Evolutionary conservation across 306 rosid species (phyloP), one percentile per base, ranked within the genome.

Genomic region (Cicer yamashitae): DNA sequence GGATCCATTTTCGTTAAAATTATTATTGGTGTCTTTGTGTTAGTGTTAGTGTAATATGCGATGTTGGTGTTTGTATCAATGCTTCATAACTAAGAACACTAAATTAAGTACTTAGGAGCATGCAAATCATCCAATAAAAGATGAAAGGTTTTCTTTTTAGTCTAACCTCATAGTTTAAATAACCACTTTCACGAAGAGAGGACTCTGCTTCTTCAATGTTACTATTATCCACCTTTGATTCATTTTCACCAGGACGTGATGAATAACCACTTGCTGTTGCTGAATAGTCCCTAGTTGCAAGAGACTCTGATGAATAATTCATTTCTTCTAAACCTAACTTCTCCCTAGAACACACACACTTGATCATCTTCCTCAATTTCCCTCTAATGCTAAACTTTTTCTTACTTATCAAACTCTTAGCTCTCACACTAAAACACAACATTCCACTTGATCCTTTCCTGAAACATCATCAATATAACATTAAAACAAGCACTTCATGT

Each of bases 201-300:
- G 90, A 87, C 54, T 91, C 98, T 7, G 97, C 98, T 82, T 94
- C 98, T 86, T 91, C 98, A 79, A 94, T 91, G 81, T 91, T 94
- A 84, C 84, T 84, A 75, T 87, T 89, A 54, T 94, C 92, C 45
- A 86, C 51, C 83, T 87, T 91, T n/a, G 84, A 30, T 10, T 91
- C 98, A 6, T 30, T 67, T 77, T 93, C 97, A 8, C 91, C 94
- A 7, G 98, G 77, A n/a, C 87, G 86, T 6, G 96, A 88, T 2
- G 97, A 93, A 82, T 75, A 86, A 43, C 91, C 96, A 79, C 98
- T 91, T 6, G 97, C 97, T 17, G 98, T 91, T 8, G 97, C 97
- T 40, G 98, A 93, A 77, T 93, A 93, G 74, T 93, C 98, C 65
- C 97, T 83, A 1, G 98, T 93, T 9, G 98, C 98, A 37, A 93